Evolutionary conservation across 148 eudicot genomes (phyloP), one percentile per base, ranked within the genome.

Genomic region (Vaccinium macrocarpon): DNA sequence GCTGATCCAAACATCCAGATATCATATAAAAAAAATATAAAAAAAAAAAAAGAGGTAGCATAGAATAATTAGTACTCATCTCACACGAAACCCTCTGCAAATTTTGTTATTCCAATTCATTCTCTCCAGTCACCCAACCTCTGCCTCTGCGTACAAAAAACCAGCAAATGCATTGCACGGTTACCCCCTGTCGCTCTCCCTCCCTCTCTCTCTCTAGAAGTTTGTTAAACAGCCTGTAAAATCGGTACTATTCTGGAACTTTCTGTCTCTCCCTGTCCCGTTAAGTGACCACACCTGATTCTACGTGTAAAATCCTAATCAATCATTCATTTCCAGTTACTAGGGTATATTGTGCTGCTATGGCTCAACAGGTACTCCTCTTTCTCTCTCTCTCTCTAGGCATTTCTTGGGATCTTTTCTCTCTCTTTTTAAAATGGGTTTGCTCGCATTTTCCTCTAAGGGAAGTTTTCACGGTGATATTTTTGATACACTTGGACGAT

Each of bases 361-460:
- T 82, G 89, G 87, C 84, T 83, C 87, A 82, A 15, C 87, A 83
- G 89, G 89, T 88, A 88, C 82, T 32, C 25, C 25, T 7, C 7
- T 53, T 6, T 8, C 35, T 25, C 12, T 27, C 76, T 32, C 66
- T 51, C 23, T 78, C 52, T 42, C 71, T 59, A 0, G 23, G 49
- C 68, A 46, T 66, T 66, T 68, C 38, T 66, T 8, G n/a, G 49
- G 9, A 42, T 14, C 50, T 64, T 48, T 48, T 29, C 6, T 64
- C n/a, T 23, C 23, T 46, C 5, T 5, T 48, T 15, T 15, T 3
- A 52, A 81, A 13, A 38, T 80, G 72, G 82, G 72, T 16, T 80
- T 80, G 2, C 55, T 81, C 46, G 2, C 55, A 62, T 62, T 81
- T 46, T 61, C 6, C 46, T 42, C 6, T 42, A 42, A 32, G 35